These are phyloP conservation scores for Echeveria elegans DNA, from an alignment of 164 flowering plant genomes.

Conservation along the genomic window DNA sequence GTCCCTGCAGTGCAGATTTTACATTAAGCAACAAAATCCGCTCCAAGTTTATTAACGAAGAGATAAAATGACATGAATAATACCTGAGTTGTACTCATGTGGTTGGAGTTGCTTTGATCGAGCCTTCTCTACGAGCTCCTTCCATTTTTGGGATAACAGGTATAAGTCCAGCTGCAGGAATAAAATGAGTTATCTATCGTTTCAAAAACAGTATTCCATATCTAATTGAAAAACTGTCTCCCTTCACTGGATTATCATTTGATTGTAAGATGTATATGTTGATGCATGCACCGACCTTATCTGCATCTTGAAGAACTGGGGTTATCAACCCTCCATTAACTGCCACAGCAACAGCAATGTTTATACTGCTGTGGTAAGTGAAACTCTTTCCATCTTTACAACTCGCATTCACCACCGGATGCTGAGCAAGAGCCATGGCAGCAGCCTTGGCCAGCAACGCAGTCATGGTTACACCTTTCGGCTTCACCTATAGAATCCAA, in stretches of 20 bases:
- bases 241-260: background rate
- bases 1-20: constrained; percentile 45
- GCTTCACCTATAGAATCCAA: constrained; percentile 49
- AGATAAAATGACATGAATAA: background rate
- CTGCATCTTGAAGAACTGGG: constrained; percentile 91
- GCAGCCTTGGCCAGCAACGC: constrained; percentile 78
- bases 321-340: constrained; percentile 87
- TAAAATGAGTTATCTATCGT: background rate
- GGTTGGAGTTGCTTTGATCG: constrained; percentile 85
- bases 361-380: constrained; percentile 60
- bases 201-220: background rate
- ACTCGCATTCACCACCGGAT: constrained; percentile 75
- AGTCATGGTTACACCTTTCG: constrained; percentile 93
- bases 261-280: background rate
- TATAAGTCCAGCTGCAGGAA: constrained; percentile 70
- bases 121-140: constrained; percentile 74
- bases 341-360: constrained; percentile 88
- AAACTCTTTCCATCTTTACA: constrained; percentile 90
- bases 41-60: background rate
- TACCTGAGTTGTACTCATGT: constrained; percentile 85
- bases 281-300: constrained; percentile 42
- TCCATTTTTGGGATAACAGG: constrained; percentile 77
- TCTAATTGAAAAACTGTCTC: background rate
- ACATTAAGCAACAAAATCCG: constrained; percentile 9
- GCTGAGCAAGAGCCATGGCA: constrained; percentile 82